Base-by-base conservation (phyloP, 495 filamentous ascomycete species). In the Penicillium waksmanii region DNA sequence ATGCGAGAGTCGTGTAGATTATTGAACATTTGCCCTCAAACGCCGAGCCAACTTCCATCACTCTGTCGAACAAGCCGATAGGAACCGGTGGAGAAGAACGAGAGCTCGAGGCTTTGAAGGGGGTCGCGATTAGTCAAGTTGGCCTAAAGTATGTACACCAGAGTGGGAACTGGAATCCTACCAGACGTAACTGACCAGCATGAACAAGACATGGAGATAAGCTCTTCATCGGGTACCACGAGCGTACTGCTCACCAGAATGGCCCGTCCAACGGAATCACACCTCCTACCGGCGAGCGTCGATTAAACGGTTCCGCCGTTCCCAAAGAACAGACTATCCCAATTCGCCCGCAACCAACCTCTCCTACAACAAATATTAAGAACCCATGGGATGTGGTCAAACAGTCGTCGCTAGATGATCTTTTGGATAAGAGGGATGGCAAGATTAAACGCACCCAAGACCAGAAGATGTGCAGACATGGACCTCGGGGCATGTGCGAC, bases 401-500 rank as follows among this genome's bases (percentile, higher is more conserved):
- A 62, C 95, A 98, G 73, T 95, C 92, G 2, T 77, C 87, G 0
- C 78, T 98, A 0, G 95, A 99, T 69, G 84, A 98, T 67, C 75
- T 82, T 21, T 75, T 99, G 61, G 95, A 99, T 66, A 91, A 85
- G 76, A 82, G 87, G 64, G 91, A 97, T 84, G 96, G 95, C 53
- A 99, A 97, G 80, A 98, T 98, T 49, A 82, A 86, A 35, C 82
- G 95, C 50, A 77, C 76, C 40, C 80, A 81, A 40, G 96, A 97
- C 66, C 70, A 73, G 42, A 93, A 91, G 67, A 93, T 99, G 90
- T 99, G 95, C 77, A 89, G 89, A 64, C 95, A 99, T 73, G 93
- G 94, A 7, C 86, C 88, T 19, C 96, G 96, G 72, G 95, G 96
- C 62, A 98, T 98, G 96, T 99, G 95, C 72, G 95, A 99, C 74